These are phyloP conservation scores for Hanseniaspora vineae DNA, from an alignment of 805 yeast genomes.

Conservation along the genomic window DNA sequence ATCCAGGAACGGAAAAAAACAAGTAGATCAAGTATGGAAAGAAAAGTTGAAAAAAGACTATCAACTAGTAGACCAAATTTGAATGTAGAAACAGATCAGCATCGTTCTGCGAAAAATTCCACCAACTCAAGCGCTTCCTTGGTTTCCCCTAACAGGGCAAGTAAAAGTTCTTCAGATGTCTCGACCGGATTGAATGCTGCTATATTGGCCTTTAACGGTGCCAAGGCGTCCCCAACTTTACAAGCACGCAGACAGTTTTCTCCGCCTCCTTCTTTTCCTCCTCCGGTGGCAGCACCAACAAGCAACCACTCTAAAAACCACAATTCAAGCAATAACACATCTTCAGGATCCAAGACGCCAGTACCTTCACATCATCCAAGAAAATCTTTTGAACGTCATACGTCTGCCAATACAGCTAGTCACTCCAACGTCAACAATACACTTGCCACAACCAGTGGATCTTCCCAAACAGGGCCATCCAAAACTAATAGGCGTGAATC, in stretches of 20 bases:
- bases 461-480: too few relatives aligned
- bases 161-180: background rate
- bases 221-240: background rate
- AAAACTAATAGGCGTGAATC: too few relatives aligned
- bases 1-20: background rate
- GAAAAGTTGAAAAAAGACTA: background rate
- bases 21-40: background rate
- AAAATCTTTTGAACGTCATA: too few relatives aligned
- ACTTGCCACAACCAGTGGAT: too few relatives aligned
- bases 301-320: too few relatives aligned
- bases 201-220: background rate
- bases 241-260: background rate
- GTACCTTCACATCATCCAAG: too few relatives aligned
- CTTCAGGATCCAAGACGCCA: too few relatives aligned
- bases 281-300: background rate
- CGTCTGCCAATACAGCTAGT: too few relatives aligned
- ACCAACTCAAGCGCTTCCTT: background rate
- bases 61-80: background rate
- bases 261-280: background rate
- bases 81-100: background rate
- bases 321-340: too few relatives aligned
- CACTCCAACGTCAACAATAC: too few relatives aligned
- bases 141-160: background rate
- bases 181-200: background rate
- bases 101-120: background rate